phyloP scores from a whole-genome alignment of 768 basidiomycete genomes.

The Suillus variegatus region DNA sequence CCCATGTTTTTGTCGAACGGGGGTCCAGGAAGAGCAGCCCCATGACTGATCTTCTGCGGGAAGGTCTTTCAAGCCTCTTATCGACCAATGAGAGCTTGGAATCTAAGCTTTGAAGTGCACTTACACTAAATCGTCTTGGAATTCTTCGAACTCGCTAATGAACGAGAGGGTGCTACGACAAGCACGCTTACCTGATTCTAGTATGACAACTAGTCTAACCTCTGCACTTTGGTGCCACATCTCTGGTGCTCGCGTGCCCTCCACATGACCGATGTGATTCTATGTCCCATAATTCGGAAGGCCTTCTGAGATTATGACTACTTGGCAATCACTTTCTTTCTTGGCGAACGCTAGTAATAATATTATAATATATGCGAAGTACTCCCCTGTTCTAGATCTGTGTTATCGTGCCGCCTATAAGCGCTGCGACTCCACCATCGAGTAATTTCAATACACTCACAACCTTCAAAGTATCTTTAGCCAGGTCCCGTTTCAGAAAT shows the following conservation, averaged over 20 bases:
- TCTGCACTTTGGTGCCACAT: neutral
- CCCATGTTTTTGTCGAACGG: constrained; percentile 81
- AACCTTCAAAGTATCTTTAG: neutral
- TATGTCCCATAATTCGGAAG: neutral
- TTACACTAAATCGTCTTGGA: neutral
- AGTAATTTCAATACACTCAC: neutral
- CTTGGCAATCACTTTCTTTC: neutral
- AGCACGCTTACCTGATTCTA: neutral
- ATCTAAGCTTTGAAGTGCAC: constrained; percentile 23
- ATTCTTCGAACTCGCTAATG: neutral
- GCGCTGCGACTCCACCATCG: neutral
- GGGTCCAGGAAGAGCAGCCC: constrained; percentile 54
- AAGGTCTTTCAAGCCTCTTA: constrained; percentile 40
- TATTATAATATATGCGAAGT: neutral
- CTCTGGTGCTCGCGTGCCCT: neutral
- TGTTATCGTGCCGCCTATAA: neutral
- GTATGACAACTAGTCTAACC: neutral
- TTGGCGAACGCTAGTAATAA: neutral
- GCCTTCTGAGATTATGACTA: neutral
- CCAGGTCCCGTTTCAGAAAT: neutral
- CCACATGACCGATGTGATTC: neutral
- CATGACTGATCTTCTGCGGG: constrained; percentile 44
- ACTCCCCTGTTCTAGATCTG: neutral
- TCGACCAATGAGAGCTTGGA: neutral
- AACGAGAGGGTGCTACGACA: neutral